Evolutionary conservation across 441 rosid genomes (phyloP), one percentile per base, ranked within the genome.

Genomic region (Erodium texanum): DNA sequence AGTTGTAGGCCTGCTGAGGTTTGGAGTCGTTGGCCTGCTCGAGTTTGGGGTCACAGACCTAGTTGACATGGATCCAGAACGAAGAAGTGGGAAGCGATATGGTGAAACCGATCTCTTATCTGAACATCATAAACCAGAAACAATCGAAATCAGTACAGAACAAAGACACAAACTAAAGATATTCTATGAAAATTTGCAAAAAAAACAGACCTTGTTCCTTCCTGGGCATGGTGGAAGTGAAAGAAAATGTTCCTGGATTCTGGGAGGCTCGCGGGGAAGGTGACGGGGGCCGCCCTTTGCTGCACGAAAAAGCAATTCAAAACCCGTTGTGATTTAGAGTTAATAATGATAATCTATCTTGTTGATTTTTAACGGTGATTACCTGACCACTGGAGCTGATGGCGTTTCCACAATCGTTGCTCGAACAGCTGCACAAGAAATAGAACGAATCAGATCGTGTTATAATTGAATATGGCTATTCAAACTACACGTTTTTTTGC

Each of bases 381-480:
- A 90, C 97, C 89, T 85, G 24, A 74, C 70, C 36, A 32, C 36
- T 7, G 93, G 70, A 71, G 81, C 71, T 29, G 70, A 70, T 24
- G 84, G 93, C n/a, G 86, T 80, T 77, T 88, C 96, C 7, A 71
- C 82, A 52, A 87, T 83, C 7, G 97, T 89, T 64, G 96, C 94
- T 74, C 90, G 90, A 29, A 89, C 89, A 69, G 93, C 98, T 92
- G 68, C 34, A 27, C 4, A 43, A 43, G 15, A 43, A 43, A 32
- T 7, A 32, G 36, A 32, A 32, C 36, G 36, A 32, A 32, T 32
- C 36, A 32, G 36, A 32, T 32, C 36, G 6, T 32, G 36, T 32
- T 32, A 32, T 32, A n/a, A n/a, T n/a, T n/a, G n/a, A n/a, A n/a
- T n/a, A n/a, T n/a, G n/a, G n/a, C n/a, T n/a, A n/a, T n/a, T n/a